Evolutionary conservation across 306 rosid species (phyloP), one percentile per base, ranked within the genome.

Genomic region (Sicyos baderoa): DNA sequence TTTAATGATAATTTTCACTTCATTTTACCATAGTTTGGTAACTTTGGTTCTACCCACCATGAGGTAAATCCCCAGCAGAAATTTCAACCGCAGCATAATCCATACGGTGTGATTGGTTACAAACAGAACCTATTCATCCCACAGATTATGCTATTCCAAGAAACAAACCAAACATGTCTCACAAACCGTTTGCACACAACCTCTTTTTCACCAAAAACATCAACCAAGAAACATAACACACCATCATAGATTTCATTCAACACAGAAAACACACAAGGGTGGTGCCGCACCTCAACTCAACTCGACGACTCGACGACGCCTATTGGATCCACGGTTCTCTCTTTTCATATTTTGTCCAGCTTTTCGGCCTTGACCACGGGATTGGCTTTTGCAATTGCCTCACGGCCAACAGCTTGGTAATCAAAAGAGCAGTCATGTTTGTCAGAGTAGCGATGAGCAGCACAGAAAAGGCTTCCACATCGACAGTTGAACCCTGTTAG

Each of bases 331-430:
- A 1, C 5, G 6, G 13, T 14, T 15, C 37, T 11, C 23, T 42
- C 23, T 15, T 80, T 15, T 80, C 71, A 77, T 67, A 82, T 76
- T 32, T 82, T 82, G 21, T 82, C 82, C 64, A 82, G 72, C 76
- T 79, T 82, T 52, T 78, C 76, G 0, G 85, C 80, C 74, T 69
- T 78, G 49, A 82, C 82, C 67, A 82, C 74, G 0, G 85, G 85
- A 74, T 82, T 82, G 68, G 85, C 82, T 73, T 82, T 82, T 4
- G 80, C 74, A 3, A 82, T 82, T 67, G 80, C 78, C 71, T 68
- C 76, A 54, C 72, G 74, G 58, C 71, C 85, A 50, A 71, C 58
- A 29, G 78, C 19, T 11, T 53, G 76, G 11, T 78, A 82, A 64
- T 82, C 82, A 44, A 60, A 72, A 9, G 54, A 17, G 74, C 85